Evolutionary conservation across 257 asterid species (phyloP).

Genomic region (Lantana camara): DNA sequence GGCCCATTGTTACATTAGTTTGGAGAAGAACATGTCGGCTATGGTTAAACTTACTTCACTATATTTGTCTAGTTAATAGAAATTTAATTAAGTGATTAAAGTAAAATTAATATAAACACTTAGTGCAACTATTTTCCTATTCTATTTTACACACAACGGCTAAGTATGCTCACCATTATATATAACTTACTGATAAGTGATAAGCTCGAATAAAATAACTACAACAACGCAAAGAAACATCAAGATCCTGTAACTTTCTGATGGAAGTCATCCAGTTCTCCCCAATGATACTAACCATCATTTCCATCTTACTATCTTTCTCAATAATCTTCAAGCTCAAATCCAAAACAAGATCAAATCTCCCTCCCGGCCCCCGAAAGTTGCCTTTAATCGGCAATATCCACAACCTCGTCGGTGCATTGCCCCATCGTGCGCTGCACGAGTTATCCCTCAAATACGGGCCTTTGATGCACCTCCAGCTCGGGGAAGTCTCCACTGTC

Average conservation of each 20-base stretch:
- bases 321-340: neutral
- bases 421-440: constrained; percentile 26
- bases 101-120: too few relatives aligned
- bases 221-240: neutral
- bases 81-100: too few relatives aligned
- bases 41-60: too few relatives aligned
- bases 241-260: too few relatives aligned
- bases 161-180: too few relatives aligned
- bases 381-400: constrained; percentile 40
- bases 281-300: neutral
- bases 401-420: constrained; percentile 32
- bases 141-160: too few relatives aligned
- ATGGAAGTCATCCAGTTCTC: neutral
- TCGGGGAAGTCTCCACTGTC: constrained; percentile 33
- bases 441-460: constrained; percentile 35
- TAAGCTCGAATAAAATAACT: too few relatives aligned
- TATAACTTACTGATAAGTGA: neutral
- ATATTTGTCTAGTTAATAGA: too few relatives aligned
- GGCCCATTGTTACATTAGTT: too few relatives aligned
- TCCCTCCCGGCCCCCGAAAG: constrained; percentile 44
- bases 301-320: neutral
- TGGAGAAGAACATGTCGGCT: too few relatives aligned
- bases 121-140: too few relatives aligned
- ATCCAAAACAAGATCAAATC: neutral
- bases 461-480: constrained; percentile 33